Evolutionary conservation across 768 basidiomycete genomes (phyloP).

Genomic region (Pisolithus orientalis): DNA sequence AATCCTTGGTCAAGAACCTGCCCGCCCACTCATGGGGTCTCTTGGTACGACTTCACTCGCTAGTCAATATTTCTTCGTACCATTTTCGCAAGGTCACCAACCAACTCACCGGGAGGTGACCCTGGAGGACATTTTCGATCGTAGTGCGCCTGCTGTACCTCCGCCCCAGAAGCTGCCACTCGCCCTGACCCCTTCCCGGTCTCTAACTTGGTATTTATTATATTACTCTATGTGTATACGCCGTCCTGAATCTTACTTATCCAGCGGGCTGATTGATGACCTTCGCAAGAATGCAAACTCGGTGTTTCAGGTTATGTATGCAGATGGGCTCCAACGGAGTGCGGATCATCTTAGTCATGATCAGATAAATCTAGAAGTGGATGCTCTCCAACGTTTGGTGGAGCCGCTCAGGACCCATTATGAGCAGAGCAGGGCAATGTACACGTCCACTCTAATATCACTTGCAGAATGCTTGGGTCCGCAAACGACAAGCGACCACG

Average conservation of each 20-base stretch:
- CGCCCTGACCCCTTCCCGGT: not conserved
- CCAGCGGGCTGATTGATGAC: not conserved
- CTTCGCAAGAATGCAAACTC: not conserved
- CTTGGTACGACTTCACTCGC: not conserved
- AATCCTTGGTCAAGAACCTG: not conserved
- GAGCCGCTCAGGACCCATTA: constrained; percentile 1
- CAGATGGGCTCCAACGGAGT: constrained; percentile 4
- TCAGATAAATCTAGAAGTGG: not conserved
- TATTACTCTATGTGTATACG: too few relatives aligned
- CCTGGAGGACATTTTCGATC: not conserved
- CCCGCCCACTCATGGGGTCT: not conserved
- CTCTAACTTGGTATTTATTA: too few relatives aligned
- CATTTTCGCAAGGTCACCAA: not conserved
- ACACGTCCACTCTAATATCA: not conserved
- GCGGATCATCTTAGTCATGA: constrained; percentile 5
- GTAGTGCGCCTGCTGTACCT: constrained; percentile 1
- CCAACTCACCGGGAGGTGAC: not conserved
- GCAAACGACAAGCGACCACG: constrained; percentile 3
- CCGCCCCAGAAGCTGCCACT: not conserved
- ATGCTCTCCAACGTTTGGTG: not conserved
- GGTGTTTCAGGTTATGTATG: constrained; percentile 6
- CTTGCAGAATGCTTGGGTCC: constrained; percentile 11
- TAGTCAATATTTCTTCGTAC: not conserved
- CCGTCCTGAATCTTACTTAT: not conserved
- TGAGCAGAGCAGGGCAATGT: not conserved